Base-by-base conservation (phyloP, 1,284 basidiomycete genomes). In the Fomitopsis betulina region DNA sequence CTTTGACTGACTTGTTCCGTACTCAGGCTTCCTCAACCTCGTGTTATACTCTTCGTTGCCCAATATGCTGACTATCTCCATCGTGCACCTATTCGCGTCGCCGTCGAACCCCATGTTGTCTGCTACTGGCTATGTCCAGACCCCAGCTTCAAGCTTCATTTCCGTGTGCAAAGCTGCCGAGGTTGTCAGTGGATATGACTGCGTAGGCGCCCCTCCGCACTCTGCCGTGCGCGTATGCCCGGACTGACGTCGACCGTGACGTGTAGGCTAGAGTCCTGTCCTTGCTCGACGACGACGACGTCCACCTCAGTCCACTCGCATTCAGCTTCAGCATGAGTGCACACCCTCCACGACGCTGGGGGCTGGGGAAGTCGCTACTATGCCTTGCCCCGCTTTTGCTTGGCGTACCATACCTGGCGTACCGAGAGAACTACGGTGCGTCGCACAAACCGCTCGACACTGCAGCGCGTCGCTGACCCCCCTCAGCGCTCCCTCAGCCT, bases 401-500 rank as follows among this genome's bases (percentile, higher is more conserved):
- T 32, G 63, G 64, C n/a, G 65, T 69, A 8, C 73, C 75, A 1
- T 67, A 64, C 53, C 66, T 71, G 39, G 62, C 73, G 15, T 65
- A 68, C 40, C 67, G 61, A 54, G 60, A 64, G 35, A 71, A 75
- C 63, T 73, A 74, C 55, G 66, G 75, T 71, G 39, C 45, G 68
- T 62, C 40, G 42, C 9, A 49, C 25, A 19, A n/a, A 4, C 54
- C 13, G n/a, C 23, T 33, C 3, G 39, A 21, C 17, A 15, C 47
- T 45, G 21, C 13, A 21, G 15, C 33, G 23, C 17, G 21, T 43
- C 32, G 9, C 55, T 56, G 32, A 50, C n/a, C 23, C 21, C 25
- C 12, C 47, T 8, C 13, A 81, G 78, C 67, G 7, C 66, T 79
- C 30, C 80, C 80, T 0, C 59, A 64, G 0, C 79, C 79, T 6